phyloP scores from a whole-genome alignment of 1,139 yeast genomes.

The Taphrina flavorubra region DNA sequence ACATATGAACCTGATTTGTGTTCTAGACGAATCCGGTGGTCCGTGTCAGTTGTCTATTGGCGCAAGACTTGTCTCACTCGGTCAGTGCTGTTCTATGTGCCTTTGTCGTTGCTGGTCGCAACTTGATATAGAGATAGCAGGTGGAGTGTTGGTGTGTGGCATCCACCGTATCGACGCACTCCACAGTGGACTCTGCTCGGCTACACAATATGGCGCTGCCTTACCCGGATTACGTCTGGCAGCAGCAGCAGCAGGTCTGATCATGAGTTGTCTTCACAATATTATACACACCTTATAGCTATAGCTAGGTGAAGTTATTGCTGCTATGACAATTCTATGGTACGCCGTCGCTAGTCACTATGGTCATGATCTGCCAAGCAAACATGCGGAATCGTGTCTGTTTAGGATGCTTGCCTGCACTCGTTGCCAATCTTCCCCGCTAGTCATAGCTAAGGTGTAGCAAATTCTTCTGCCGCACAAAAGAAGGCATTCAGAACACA shows the following conservation, averaged over 20 bases:
- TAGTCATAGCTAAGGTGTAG: too few species aligned
- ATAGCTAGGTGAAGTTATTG: background rate
- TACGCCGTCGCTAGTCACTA: background rate
- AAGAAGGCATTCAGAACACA: background rate
- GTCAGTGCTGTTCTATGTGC: background rate
- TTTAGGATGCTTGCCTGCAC: too few species aligned
- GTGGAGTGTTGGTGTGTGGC: background rate
- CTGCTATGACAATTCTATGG: background rate
- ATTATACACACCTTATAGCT: background rate
- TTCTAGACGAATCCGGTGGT: background rate
- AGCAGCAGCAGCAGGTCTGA: background rate
- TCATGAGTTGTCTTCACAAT: background rate
- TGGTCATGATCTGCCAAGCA: background rate
- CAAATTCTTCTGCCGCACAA: too few species aligned
- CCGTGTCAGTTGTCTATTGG: too few species aligned
- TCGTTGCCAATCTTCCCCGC: too few species aligned
- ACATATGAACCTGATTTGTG: background rate
- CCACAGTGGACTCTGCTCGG: conserved; percentile 6
- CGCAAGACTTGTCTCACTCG: too few species aligned
- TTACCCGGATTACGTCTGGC: background rate
- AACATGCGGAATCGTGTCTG: too few species aligned
- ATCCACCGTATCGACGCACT: background rate
- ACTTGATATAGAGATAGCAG: background rate
- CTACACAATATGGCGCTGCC: background rate
- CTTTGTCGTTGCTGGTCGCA: background rate